phyloP scores from a whole-genome alignment of 1,139 yeast genomes.

The Starmera stellimalicola region DNA sequence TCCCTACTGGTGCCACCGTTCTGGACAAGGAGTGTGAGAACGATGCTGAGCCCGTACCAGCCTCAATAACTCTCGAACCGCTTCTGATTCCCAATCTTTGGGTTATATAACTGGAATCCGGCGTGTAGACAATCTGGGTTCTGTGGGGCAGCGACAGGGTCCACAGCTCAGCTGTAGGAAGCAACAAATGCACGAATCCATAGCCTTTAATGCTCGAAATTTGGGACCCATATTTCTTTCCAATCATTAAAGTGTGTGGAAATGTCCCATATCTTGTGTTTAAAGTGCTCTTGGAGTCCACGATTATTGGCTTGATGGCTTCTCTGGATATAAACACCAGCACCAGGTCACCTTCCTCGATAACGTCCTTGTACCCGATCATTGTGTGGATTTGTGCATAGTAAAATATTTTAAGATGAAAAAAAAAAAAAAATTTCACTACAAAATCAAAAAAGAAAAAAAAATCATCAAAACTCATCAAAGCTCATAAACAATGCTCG shows the following conservation, averaged over 20 bases:
- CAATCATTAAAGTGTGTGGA: constrained; percentile 76
- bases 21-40: constrained; percentile 91
- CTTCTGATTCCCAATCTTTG: constrained; percentile 69
- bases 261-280: constrained; percentile 88
- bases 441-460: background rate
- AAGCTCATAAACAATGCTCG: constrained; percentile 23
- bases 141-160: constrained; percentile 89
- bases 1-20: constrained; percentile 47
- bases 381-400: background rate
- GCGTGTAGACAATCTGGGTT: constrained; percentile 95
- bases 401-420: background rate
- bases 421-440: background rate
- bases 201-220: constrained; percentile 68
- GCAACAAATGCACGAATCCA: constrained; percentile 82
- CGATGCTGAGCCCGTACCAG: constrained; percentile 97
- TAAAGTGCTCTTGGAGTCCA: constrained; percentile 48
- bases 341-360: constrained; percentile 80
- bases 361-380: constrained; percentile 22
- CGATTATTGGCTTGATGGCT: constrained; percentile 63
- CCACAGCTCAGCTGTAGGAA: constrained; percentile 96
- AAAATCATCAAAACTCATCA: background rate
- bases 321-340: constrained; percentile 80
- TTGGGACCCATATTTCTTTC: constrained; percentile 77
- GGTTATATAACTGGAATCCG: constrained; percentile 85
- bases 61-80: constrained; percentile 81